phyloP scores from a whole-genome alignment of 2,329 filamentous ascomycete genomes.

The Cladosporium halotolerans region DNA sequence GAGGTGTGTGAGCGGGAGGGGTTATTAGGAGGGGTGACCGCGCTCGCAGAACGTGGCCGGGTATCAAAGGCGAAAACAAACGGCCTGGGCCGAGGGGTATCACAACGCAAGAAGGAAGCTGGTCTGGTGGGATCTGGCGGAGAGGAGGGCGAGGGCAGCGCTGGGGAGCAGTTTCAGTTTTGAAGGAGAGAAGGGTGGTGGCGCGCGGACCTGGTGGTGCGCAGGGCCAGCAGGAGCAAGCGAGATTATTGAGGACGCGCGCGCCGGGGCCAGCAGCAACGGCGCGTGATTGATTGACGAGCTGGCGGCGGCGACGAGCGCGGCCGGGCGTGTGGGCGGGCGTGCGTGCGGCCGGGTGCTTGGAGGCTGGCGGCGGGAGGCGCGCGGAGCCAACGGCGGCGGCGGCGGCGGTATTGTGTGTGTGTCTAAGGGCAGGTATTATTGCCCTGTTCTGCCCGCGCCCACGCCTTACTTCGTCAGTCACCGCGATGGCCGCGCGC shows the following conservation, averaged over 20 bases:
- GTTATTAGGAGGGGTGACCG: slow-evolving; percentile 11
- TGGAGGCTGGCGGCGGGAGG: no score
- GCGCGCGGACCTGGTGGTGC: background rate
- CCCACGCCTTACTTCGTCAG: no score
- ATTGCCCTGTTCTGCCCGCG: no score
- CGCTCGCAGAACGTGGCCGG: slow-evolving; percentile 11
- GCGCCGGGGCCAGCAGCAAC: slow-evolving; percentile 8
- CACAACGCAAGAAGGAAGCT: slow-evolving; percentile 8
- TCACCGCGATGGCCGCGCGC: no score
- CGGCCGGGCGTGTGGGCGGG: no score
- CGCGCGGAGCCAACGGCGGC: no score
- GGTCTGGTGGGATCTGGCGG: background rate
- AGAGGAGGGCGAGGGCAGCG: background rate
- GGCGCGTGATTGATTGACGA: slow-evolving; percentile 9
- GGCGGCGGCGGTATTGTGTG: no score
- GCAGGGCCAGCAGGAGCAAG: slow-evolving; percentile 9
- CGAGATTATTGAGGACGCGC: slow-evolving; percentile 9
- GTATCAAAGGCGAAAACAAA: slow-evolving; percentile 10
- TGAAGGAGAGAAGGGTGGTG: slow-evolving; percentile 5
- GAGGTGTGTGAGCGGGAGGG: background rate
- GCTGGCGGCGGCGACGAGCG: background rate
- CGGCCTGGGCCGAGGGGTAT: slow-evolving; percentile 8
- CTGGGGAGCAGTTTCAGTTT: slow-evolving; percentile 10
- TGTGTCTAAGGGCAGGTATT: background rate
- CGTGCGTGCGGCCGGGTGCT: background rate